These are phyloP conservation scores for Truncatella angustata DNA, from an alignment of 2,329 filamentous ascomycete genomes.

Conservation along the genomic window DNA sequence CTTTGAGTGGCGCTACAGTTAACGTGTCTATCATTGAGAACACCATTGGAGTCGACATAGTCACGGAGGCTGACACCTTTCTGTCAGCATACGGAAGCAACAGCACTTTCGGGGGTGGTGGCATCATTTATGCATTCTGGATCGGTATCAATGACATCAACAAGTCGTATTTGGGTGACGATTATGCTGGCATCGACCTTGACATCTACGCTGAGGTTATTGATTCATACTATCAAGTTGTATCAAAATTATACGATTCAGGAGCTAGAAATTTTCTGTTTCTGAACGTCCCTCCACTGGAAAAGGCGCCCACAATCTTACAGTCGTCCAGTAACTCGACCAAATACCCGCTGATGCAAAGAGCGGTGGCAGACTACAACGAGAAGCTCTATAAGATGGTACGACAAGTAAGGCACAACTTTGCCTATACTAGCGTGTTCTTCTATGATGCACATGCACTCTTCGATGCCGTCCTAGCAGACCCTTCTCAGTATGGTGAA, in stretches of 20 bases:
- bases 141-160: conserved; percentile 55
- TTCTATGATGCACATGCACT: conserved; percentile 50
- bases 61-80: conserved; percentile 10
- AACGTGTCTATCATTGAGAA: conserved; percentile 51
- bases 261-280: conserved; percentile 59
- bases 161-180: background rate
- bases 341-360: background rate
- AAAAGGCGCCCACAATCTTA: conserved; percentile 49
- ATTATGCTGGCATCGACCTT: background rate
- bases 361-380: background rate
- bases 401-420: conserved; percentile 13
- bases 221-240: conserved; percentile 16
- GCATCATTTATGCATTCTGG: conserved; percentile 47
- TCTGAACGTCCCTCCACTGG: conserved; percentile 57
- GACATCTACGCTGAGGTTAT: conserved; percentile 9
- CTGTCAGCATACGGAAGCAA: conserved; percentile 37
- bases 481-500: conserved; percentile 46
- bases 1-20: conserved; percentile 52
- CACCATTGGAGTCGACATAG: conserved; percentile 28
- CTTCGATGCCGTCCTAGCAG: conserved; percentile 51
- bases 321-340: conserved; percentile 11
- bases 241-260: conserved; percentile 45
- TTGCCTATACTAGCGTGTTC: conserved; percentile 46
- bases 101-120: conserved; percentile 26
- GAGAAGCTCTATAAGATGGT: background rate